Conservation (phyloP, 768 basidiomycete species). For the Leccinum subgranulosum region DNA sequence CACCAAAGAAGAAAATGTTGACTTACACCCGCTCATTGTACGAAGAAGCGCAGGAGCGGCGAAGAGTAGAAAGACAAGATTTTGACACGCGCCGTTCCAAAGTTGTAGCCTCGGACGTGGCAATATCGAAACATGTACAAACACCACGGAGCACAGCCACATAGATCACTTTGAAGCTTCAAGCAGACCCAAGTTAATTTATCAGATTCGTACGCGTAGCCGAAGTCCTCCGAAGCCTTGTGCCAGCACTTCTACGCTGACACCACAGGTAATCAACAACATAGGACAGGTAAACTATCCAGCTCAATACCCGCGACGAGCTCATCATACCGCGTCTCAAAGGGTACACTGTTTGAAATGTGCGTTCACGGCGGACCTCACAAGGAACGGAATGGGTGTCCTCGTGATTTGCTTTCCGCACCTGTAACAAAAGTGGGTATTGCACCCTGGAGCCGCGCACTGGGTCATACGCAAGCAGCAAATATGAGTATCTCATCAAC, state of each 20-base stretch:
- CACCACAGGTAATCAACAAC: neutral
- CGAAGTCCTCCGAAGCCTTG: neutral
- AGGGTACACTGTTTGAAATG: conserved; percentile 36
- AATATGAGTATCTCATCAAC: neutral
- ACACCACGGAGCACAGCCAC: conserved; percentile 18
- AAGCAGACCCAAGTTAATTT: too few relatives aligned
- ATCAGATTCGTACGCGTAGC: too few relatives aligned
- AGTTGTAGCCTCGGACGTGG: conserved; percentile 27
- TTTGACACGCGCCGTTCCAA: conserved; percentile 17
- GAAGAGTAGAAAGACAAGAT: conserved; percentile 17
- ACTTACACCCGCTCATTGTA: conserved; percentile 82
- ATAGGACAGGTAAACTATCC: neutral
- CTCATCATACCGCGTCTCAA: neutral
- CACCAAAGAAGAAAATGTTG: neutral
- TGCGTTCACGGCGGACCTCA: conserved; percentile 29
- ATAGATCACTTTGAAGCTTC: too few relatives aligned
- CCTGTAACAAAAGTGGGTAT: conserved; percentile 53
- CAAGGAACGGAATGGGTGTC: conserved; percentile 30
- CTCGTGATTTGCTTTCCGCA: conserved; percentile 47
- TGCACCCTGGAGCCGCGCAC: conserved; percentile 53
- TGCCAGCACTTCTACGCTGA: neutral
- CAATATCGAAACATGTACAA: conserved; percentile 29
- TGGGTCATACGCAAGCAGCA: conserved; percentile 18
- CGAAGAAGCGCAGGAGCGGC: conserved; percentile 24
- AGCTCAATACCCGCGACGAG: neutral